These are phyloP conservation scores for Orbilia quercus DNA, from an alignment of 2,329 filamentous ascomycete species.

Conservation along the genomic window DNA sequence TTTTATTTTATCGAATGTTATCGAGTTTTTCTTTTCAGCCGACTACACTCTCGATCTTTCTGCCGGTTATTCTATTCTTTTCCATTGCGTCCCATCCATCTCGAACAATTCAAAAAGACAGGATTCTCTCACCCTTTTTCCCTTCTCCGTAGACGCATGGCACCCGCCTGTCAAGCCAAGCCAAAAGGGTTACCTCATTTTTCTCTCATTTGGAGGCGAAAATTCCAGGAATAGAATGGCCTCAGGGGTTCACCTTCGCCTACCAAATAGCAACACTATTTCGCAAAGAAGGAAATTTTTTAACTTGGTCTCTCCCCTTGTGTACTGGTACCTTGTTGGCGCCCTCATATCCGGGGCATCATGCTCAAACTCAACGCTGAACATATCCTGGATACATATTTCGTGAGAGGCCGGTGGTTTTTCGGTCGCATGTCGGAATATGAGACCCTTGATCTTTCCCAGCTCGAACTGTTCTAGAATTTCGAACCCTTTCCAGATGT, in stretches of 20 bases:
- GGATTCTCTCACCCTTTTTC: background rate
- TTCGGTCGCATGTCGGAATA: constrained; percentile 1
- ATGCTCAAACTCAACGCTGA: too few species aligned
- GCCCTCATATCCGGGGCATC: too few species aligned
- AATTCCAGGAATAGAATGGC: constrained; percentile 56
- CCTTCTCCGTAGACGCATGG: constrained; percentile 1
- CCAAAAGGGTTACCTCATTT: constrained; percentile 40
- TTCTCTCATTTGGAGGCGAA: constrained; percentile 37
- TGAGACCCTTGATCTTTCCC: background rate
- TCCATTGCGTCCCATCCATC: constrained; percentile 10
- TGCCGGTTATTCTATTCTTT: background rate
- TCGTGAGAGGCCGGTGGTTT: background rate
- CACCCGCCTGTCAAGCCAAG: constrained; percentile 8
- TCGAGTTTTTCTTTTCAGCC: too few species aligned
- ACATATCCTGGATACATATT: too few species aligned
- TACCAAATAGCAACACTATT: constrained; percentile 28
- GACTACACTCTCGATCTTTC: too few species aligned
- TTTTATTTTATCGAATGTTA: too few species aligned
- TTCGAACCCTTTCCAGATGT: too few species aligned
- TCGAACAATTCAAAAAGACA: background rate
- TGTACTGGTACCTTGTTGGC: background rate
- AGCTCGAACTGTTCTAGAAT: background rate
- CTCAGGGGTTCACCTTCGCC: constrained; percentile 52
- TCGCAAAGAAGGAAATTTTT: too few species aligned
- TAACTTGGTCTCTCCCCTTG: too few species aligned